Base-by-base conservation (phyloP, 2,329 filamentous ascomycete species). In the Xylaria sp. region DNA sequence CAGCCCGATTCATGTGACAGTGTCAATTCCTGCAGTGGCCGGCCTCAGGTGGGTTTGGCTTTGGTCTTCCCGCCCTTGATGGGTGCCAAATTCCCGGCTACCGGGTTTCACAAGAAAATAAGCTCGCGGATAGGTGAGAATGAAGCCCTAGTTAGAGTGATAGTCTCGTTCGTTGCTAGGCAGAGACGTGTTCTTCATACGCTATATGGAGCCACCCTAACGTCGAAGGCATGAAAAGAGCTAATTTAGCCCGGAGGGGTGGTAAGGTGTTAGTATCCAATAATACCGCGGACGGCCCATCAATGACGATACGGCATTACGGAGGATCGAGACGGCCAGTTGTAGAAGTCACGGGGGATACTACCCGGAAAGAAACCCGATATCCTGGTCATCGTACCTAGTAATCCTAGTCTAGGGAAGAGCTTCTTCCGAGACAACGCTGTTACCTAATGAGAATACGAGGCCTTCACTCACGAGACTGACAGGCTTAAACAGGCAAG, bases 1-100 rank as follows among this genome's bases (percentile, higher is more conserved):
- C 37, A 42, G 29, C 40, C 22, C 29, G 4, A 55, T 47, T 57
- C 59, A 61, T 61, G 59, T 61, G 59, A 61, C 56, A 54, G 47
- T 29, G 41, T 20, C 17, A 46, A 56, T 49, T 48, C 34, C 34
- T n/a, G 48, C 38, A 29, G 48, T 17, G 13, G 22, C 34, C 37
- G 17, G 29, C 34, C 38, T 45, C 17, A 20, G n/a, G 29, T 22
- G 21, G 19, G 19, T 43, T n/a, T n/a, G n/a, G n/a, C n/a, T 34
- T 7, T 34, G 16, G 29, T 34, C 29, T 34, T 34, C 29, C 4
- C 29, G 16, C 29, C 3, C 11, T 11, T 13, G 9, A 34, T 13
- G n/a, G n/a, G n/a, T n/a, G 9, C 29, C 29, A 34, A 7, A 34
- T 34, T 11, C 16, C 29, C 29, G 29, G 29, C 29, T 34, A 13